Evolutionary conservation across 2,329 filamentous ascomycete genomes (phyloP).

Genomic region (Immersiporthe knoxdaviesiana): DNA sequence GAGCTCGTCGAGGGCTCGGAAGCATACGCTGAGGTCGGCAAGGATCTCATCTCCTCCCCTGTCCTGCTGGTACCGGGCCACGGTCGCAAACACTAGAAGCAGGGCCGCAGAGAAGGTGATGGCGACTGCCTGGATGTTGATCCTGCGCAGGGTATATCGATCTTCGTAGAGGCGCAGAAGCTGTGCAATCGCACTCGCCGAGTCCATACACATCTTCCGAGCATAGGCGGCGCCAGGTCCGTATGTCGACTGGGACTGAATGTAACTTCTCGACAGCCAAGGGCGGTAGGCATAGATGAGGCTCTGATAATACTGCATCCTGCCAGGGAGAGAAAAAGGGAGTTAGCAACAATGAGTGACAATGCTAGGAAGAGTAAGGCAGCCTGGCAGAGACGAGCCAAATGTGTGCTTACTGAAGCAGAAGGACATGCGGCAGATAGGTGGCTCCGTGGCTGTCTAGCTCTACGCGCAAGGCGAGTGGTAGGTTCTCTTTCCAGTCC

Average conservation of each 20-base stretch:
- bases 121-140: slow-evolving; percentile 30
- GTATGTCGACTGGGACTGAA: background rate
- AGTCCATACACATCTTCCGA: slow-evolving; percentile 46
- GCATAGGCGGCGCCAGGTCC: slow-evolving; percentile 39
- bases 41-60: slow-evolving; percentile 26
- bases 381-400: too few species aligned
- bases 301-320: background rate
- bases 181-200: slow-evolving; percentile 42
- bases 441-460: background rate
- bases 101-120: slow-evolving; percentile 31
- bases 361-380: too few species aligned
- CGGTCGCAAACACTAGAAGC: slow-evolving; percentile 29
- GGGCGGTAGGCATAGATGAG: background rate
- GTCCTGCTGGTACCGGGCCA: slow-evolving; percentile 12
- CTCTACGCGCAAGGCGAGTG: background rate
- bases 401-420: background rate
- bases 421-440: background rate
- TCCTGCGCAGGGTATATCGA: slow-evolving; percentile 27
- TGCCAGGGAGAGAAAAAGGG: too few species aligned
- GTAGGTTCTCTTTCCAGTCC: background rate
- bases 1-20: slow-evolving; percentile 32
- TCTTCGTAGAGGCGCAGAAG: slow-evolving; percentile 23
- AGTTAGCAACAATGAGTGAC: too few species aligned
- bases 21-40: slow-evolving; percentile 28
- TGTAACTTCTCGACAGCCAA: background rate